Evolutionary conservation across 352 stramenopile species (phyloP), one percentile per base, ranked within the genome.

Genomic region (Pythium chondricola): DNA sequence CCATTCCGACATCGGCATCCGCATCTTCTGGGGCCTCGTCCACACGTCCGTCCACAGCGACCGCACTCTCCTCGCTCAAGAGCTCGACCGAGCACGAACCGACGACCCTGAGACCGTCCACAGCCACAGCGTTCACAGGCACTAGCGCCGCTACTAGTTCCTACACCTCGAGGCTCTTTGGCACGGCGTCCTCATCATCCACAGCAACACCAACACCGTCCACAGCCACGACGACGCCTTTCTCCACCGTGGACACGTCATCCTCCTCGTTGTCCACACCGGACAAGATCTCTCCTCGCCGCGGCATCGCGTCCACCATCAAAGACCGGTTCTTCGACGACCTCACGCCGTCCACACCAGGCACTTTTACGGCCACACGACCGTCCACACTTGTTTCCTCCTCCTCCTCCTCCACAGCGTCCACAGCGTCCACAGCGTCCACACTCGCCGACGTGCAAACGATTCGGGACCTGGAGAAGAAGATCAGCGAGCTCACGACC

Each of bases 391-490:
- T 33, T 8, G 29, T 13, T 8, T 33, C 29, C 13, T 33, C 29
- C 29, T 33, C 29, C 29, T 13, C 29, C 29, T 13, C 29, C 29
- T 13, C 29, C 29, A 50, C 43, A 11, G 45, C 30, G 46, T 13
- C 29, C 29, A 50, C 43, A 11, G 45, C 30, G 46, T 30, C 8
- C 38, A 43, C 4, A 9, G 40, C 29, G 18, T 33, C 40, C 16
- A 8, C 51, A 17, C n/a, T n/a, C n/a, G 37, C 22, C 13, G 38
- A 60, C 20, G 17, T 50, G 6, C 50, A 52, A 9, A 67, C 67
- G 39, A 43, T 70, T 8, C 48, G 72, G 33, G 44, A 67, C 20
- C 51, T 72, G 17, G 66, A 75, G 29, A 70, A 65, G 43, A 58
- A 59, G 30, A 46, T 65, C 1, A 43, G 36, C 7, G 65, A 76